phyloP scores from a whole-genome alignment of 2,329 filamentous ascomycete species.

The Corinectria fuckeliana region DNA sequence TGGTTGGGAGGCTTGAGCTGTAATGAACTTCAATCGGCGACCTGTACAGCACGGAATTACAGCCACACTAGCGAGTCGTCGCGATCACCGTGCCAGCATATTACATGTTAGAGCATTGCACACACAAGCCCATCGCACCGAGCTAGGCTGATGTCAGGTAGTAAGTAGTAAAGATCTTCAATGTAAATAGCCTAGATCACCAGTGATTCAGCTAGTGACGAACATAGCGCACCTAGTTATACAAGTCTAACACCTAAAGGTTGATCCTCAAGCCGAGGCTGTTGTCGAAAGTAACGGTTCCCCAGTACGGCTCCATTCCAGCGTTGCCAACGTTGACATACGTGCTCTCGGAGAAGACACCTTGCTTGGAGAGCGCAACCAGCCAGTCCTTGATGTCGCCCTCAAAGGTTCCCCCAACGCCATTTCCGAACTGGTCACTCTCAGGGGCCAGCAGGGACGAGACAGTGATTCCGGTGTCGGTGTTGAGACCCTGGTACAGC shows the following conservation, averaged over 20 bases:
- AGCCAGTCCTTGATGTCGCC: constrained; percentile 32
- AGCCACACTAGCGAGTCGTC: no score
- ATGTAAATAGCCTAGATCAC: no score
- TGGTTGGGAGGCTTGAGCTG: no score
- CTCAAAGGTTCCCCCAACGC: constrained; percentile 8
- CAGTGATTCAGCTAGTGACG: no score
- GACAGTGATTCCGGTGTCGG: constrained; percentile 26
- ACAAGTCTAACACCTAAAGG: background rate
- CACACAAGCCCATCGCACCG: no score
- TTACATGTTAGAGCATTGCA: no score
- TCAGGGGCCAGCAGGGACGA: constrained; percentile 20
- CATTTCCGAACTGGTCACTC: constrained; percentile 17
- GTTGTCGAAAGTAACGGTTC: constrained; percentile 26
- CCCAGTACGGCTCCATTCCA: constrained; percentile 29
- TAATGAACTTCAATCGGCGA: no score
- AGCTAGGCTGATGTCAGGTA: no score
- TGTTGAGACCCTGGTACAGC: constrained; percentile 25
- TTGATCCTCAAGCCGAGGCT: constrained; percentile 22
- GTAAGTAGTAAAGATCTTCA: background rate
- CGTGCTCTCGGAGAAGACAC: constrained; percentile 16
- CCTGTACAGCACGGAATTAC: no score
- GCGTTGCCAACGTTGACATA: constrained; percentile 29
- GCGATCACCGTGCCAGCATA: no score
- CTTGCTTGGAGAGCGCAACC: constrained; percentile 19
- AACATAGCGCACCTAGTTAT: no score